Base-by-base conservation (phyloP, 2,329 filamentous ascomycete genomes). In the Hymenoscyphus linearis region DNA sequence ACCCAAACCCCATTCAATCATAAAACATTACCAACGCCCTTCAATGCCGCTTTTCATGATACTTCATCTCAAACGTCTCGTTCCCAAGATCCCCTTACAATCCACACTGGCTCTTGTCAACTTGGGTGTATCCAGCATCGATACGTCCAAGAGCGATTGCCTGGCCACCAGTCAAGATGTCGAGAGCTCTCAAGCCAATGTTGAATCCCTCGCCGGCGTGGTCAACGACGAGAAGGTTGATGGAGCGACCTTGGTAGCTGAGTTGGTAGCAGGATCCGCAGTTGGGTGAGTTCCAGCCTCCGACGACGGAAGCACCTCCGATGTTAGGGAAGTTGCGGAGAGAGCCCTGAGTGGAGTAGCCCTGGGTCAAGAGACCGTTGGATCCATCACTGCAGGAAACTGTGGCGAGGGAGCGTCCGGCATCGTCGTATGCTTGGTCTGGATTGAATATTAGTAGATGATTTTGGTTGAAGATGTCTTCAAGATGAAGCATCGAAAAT, bases 301-400 rank as follows among this genome's bases (percentile, higher is more conserved):
- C 71, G n/a, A 87, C 74, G 58, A 75, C 78, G 7, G 78, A 74
- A 22, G 77, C 75, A 35, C 82, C 85, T 36, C 82, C 85, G 62
- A 87, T 80, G 72, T 79, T 76, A 37, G 82, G 80, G 75, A 82
- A 86, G 37, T 67, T 65, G 16, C 78, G 76, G 66, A 85, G 73
- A 34, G 78, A 69, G 58, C 78, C 78, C 74, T 85, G 82, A 0
- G 75, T 84, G 58, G 75, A 71, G 83, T 82, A 71, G 35, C 68
- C 67, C 44, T 78, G 81, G 68, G 81, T 85, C 65, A 83, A 83
- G 64, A 91, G 80, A 61, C 88, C 88, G 74, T 90, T 87, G 64
- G 64, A 54, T 59, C 88, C 88, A 70, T 90, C 84, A 35, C 84
- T 88, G 82, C 88, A 91, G 64, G 85, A 73, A 52, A 91, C 80